Percentiles rank a stretch among this genome's conserved stretches.
Conservation (phyloP, 495 filamentous ascomycete species). For the Aspergillus ellipticus region DNA sequence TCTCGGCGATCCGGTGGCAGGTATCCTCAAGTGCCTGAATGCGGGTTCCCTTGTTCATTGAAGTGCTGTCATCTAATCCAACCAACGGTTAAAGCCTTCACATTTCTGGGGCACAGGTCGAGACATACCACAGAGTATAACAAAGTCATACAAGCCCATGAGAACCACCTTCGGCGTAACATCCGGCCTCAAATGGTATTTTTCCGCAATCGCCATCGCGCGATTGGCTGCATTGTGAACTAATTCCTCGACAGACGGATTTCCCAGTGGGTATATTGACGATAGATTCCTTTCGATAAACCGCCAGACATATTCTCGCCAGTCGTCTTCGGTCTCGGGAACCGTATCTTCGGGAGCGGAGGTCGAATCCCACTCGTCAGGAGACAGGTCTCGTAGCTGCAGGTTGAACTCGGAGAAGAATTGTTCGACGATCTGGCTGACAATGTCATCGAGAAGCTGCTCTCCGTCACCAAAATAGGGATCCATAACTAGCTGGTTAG, state of each 20-base stretch:
- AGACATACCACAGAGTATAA: background rate
- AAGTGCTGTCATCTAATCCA: background rate
- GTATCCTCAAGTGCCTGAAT: background rate
- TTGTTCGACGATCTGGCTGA: background rate
- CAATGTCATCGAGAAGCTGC: background rate
- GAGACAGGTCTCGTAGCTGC: background rate
- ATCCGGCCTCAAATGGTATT: background rate
- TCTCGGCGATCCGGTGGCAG: background rate
- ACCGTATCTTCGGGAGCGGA: background rate
- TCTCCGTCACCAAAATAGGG: background rate
- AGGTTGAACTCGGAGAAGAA: background rate
- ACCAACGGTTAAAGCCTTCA: background rate
- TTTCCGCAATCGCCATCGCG: background rate
- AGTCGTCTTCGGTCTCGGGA: background rate
- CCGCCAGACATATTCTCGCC: background rate
- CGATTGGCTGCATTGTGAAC: background rate
- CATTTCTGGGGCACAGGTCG: background rate
- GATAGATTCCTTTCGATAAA: background rate
- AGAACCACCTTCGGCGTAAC: background rate
- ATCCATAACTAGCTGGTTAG: background rate
- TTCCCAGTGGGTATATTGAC: background rate
- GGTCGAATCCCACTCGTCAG: background rate
- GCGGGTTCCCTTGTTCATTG: background rate
- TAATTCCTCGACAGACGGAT: background rate
- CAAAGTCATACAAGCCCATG: background rate